These are phyloP conservation scores for Paracoccidioides lutzii DNA, from an alignment of 2,329 filamentous ascomycete species.

Conservation along the genomic window DNA sequence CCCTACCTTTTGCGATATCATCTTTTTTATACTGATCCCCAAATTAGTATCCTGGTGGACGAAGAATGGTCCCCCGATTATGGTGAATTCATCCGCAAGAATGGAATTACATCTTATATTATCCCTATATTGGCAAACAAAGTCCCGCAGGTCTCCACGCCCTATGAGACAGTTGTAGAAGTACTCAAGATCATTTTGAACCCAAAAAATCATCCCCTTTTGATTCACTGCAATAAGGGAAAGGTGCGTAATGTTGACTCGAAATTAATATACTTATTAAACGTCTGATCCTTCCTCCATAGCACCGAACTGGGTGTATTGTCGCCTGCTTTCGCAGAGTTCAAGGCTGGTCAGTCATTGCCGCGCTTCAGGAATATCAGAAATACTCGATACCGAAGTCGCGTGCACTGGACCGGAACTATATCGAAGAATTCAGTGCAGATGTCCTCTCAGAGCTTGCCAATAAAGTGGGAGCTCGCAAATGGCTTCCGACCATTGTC, in stretches of 20 bases:
- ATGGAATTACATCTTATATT: conserved; percentile 58
- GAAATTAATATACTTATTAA: neutral
- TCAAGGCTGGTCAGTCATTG: conserved; percentile 50
- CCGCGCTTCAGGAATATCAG: conserved; percentile 60
- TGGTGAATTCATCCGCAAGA: conserved; percentile 47
- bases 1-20: neutral
- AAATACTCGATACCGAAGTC: conserved; percentile 43
- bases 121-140: conserved; percentile 84
- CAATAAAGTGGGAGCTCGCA: conserved; percentile 11
- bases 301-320: conserved; percentile 86
- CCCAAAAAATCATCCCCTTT: conserved; percentile 59
- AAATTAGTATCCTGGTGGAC: conserved; percentile 47
- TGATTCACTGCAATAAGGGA: conserved; percentile 90
- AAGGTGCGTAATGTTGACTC: conserved; percentile 39
- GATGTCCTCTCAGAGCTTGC: conserved; percentile 13
- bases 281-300: conserved; percentile 1
- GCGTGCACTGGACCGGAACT: conserved; percentile 25
- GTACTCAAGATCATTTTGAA: conserved; percentile 63
- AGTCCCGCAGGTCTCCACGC: conserved; percentile 52
- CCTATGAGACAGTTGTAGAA: conserved; percentile 51
- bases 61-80: conserved; percentile 44
- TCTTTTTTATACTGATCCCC: conserved; percentile 2
- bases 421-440: conserved; percentile 17
- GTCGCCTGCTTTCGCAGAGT: conserved; percentile 65
- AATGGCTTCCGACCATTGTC: conserved; percentile 8